Evolutionary conservation across 148 eudicot species (phyloP).

Genomic region (Salicornia ramosissima): DNA sequence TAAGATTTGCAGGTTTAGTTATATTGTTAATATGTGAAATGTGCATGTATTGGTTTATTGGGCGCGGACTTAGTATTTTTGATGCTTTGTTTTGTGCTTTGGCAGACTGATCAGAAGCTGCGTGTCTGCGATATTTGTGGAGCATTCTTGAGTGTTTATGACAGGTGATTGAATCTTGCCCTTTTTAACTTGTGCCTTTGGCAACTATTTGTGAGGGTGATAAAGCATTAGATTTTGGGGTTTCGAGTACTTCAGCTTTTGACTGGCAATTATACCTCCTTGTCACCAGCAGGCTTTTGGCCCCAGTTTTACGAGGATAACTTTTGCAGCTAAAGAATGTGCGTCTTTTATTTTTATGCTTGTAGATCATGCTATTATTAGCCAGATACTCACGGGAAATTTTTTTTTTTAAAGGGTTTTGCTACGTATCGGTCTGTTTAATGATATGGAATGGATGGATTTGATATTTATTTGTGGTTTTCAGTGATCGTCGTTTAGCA

Average conservation of each 20-base stretch:
- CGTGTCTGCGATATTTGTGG: slow-evolving; percentile 99
- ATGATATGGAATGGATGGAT: slow-evolving; percentile 8
- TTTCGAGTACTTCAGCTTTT: slow-evolving; percentile 64
- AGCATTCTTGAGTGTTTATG: slow-evolving; percentile 96
- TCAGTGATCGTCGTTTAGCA: slow-evolving; percentile 94
- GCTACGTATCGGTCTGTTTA: slow-evolving; percentile 6
- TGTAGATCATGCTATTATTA: slow-evolving; percentile 54
- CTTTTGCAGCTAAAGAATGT: slow-evolving; percentile 94
- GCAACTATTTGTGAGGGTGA: slow-evolving; percentile 27
- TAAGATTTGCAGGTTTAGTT: background rate
- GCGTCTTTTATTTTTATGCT: slow-evolving; percentile 76
- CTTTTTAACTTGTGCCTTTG: background rate
- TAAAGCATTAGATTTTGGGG: slow-evolving; percentile 36
- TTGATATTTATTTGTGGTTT: slow-evolving; percentile 31
- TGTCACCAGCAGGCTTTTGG: slow-evolving; percentile 96
- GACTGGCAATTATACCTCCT: slow-evolving; percentile 89
- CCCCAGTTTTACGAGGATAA: slow-evolving; percentile 94
- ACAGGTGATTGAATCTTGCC: slow-evolving; percentile 48
- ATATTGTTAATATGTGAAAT: background rate
- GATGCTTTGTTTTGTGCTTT: slow-evolving; percentile 14
- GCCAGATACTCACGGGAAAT: slow-evolving; percentile 36
- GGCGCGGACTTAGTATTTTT: background rate
- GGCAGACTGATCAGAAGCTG: slow-evolving; percentile 96
- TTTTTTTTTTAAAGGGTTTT: slow-evolving; percentile 8
- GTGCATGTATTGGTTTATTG: background rate